phyloP scores from a whole-genome alignment of 2,329 filamentous ascomycete genomes.

The Dactylellina parvicollis region DNA sequence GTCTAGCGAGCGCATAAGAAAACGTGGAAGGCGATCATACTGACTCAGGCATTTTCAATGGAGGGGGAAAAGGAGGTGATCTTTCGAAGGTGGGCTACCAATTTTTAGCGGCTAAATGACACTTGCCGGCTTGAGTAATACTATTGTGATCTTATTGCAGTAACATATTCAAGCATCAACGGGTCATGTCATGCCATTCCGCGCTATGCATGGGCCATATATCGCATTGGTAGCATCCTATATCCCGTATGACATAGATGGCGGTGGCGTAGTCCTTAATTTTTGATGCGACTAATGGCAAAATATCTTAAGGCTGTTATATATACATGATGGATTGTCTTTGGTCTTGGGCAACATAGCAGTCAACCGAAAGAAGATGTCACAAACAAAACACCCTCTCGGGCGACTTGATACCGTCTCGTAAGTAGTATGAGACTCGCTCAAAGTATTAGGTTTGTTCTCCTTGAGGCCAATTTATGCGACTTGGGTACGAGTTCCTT shows the following conservation, averaged over 20 bases:
- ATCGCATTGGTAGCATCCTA: slow-evolving; percentile 8
- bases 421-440: too few species aligned
- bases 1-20: slow-evolving; percentile 12
- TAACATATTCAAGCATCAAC: slow-evolving; percentile 7
- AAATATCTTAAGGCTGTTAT: slow-evolving; percentile 3
- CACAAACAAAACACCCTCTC: too few species aligned
- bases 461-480: too few species aligned
- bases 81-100: not conserved
- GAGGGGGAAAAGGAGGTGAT: not conserved
- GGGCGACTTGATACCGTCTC: too few species aligned
- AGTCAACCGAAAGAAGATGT: too few species aligned
- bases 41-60: slow-evolving; percentile 4
- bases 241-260: slow-evolving; percentile 31
- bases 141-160: slow-evolving; percentile 6
- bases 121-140: not conserved
- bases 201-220: slow-evolving; percentile 45
- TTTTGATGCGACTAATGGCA: not conserved
- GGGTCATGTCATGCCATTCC: slow-evolving; percentile 8
- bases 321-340: not conserved
- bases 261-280: slow-evolving; percentile 39
- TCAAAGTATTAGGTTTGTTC: too few species aligned
- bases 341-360: not conserved
- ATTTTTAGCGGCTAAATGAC: slow-evolving; percentile 34
- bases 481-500: too few species aligned
- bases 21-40: slow-evolving; percentile 36